These are phyloP conservation scores for Kodamaea restingae DNA, from an alignment of 805 yeast genomes.

Conservation along the genomic window DNA sequence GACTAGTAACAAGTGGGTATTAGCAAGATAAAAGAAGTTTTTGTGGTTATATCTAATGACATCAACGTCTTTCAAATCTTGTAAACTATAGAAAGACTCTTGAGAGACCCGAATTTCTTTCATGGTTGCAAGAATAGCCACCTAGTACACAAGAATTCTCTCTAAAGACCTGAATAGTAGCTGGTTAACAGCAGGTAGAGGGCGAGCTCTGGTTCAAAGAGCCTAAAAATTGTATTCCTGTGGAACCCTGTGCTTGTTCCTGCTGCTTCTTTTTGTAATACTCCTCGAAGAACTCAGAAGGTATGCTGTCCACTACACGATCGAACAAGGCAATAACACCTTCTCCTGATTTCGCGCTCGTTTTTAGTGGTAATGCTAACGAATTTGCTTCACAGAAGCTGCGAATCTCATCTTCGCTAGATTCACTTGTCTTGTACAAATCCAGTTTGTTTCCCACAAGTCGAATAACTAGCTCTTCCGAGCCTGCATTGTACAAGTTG, in stretches of 20 bases:
- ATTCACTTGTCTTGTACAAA: constrained; percentile 31
- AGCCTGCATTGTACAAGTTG: constrained; percentile 18
- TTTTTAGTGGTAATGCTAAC: constrained; percentile 24
- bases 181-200: constrained; percentile 5
- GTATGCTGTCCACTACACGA: constrained; percentile 26
- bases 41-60: too few species aligned
- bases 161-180: too few species aligned
- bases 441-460: constrained; percentile 87
- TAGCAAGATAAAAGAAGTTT: too few species aligned
- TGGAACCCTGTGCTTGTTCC: constrained; percentile 3
- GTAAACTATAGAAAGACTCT: too few species aligned
- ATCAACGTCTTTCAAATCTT: too few species aligned
- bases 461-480: constrained; percentile 27
- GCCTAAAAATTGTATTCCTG: constrained; percentile 4
- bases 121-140: too few species aligned
- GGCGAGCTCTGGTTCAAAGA: constrained; percentile 2
- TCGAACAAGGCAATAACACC: constrained; percentile 46
- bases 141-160: too few species aligned
- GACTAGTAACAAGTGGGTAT: too few species aligned
- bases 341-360: constrained; percentile 70
- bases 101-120: too few species aligned
- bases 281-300: constrained; percentile 27
- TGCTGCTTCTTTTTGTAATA: constrained; percentile 10
- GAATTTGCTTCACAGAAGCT: constrained; percentile 1
- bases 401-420: background rate